Conservation (phyloP, 2,329 filamentous ascomycete species). For the Kalaharituber pfeilii region DNA sequence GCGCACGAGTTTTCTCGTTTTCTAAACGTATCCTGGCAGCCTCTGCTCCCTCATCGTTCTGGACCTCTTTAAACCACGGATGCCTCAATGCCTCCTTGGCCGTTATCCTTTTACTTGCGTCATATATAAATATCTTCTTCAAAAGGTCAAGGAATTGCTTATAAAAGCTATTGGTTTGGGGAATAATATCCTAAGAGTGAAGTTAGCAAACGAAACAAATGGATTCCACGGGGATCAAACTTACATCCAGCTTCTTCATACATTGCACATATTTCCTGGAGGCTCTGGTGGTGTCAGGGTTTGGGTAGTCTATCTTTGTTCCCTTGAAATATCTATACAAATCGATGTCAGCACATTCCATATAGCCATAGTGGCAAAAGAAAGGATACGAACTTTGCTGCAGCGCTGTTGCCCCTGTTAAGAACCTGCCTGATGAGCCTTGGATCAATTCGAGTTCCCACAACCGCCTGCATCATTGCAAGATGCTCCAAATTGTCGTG, state of each 20-base stretch:
- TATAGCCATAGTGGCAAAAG: neutral
- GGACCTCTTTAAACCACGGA: slow-evolving; percentile 49
- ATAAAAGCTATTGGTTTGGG: slow-evolving; percentile 39
- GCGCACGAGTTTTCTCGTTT: slow-evolving; percentile 21
- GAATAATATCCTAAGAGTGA: slow-evolving; percentile 42
- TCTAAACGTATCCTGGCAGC: slow-evolving; percentile 46
- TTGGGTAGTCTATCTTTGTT: slow-evolving; percentile 47
- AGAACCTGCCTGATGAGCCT: slow-evolving; percentile 42
- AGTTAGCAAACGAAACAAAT: neutral
- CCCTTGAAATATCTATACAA: slow-evolving; percentile 42
- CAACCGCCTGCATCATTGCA: slow-evolving; percentile 59
- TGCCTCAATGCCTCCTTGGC: slow-evolving; percentile 49
- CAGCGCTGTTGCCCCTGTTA: slow-evolving; percentile 42
- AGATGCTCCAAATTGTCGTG: slow-evolving; percentile 56
- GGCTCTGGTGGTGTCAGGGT: slow-evolving; percentile 44
- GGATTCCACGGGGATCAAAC: slow-evolving; percentile 20
- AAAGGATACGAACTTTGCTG: slow-evolving; percentile 39
- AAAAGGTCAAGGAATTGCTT: slow-evolving; percentile 47
- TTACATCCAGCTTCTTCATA: slow-evolving; percentile 50
- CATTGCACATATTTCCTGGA: slow-evolving; percentile 50
- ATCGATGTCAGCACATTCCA: slow-evolving; percentile 24
- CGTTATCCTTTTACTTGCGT: slow-evolving; percentile 46
- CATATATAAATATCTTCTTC: slow-evolving; percentile 50
- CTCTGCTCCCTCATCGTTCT: slow-evolving; percentile 50
- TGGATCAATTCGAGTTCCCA: slow-evolving; percentile 41